These are phyloP conservation scores for Russula sp. DNA, from an alignment of 768 basidiomycete genomes.

Conservation along the genomic window DNA sequence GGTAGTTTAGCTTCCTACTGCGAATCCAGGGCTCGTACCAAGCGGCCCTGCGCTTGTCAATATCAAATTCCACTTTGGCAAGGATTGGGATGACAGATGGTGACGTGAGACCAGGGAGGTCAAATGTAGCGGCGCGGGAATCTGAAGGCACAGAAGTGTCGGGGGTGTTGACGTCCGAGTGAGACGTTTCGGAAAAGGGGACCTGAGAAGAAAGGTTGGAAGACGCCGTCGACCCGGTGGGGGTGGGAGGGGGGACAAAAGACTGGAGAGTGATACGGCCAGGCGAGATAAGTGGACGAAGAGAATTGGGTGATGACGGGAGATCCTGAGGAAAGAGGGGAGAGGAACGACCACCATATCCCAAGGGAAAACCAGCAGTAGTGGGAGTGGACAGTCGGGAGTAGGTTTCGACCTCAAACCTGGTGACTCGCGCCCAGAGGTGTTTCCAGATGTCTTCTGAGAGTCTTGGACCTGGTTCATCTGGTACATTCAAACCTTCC, in stretches of 20 bases:
- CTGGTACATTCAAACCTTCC: constrained; percentile 29
- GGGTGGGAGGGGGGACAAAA: constrained; percentile 32
- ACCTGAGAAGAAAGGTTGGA: constrained; percentile 42
- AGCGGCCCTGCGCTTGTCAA: constrained; percentile 68
- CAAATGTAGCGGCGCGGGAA: constrained; percentile 43
- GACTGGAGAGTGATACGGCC: constrained; percentile 31
- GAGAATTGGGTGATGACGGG: constrained; percentile 28
- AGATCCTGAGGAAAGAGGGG: constrained; percentile 10
- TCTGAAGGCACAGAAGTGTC: constrained; percentile 32
- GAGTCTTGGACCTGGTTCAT: constrained; percentile 67
- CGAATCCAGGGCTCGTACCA: constrained; percentile 88
- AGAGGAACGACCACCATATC: constrained; percentile 9
- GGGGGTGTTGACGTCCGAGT: constrained; percentile 28
- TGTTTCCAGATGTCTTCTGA: constrained; percentile 86
- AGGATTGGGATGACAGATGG: constrained; percentile 72
- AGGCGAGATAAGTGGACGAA: constrained; percentile 42
- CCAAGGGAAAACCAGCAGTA: constrained; percentile 40
- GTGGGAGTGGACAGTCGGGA: constrained; percentile 37
- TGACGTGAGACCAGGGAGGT: constrained; percentile 61
- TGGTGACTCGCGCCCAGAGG: constrained; percentile 72
- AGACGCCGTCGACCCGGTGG: constrained; percentile 42
- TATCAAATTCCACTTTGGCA: constrained; percentile 93
- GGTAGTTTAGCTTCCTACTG: constrained; percentile 54
- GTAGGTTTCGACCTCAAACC: constrained; percentile 47
- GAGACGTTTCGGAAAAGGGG: constrained; percentile 22